Conservation (phyloP, 495 filamentous ascomycete genomes). For the Xylaria venustula region DNA sequence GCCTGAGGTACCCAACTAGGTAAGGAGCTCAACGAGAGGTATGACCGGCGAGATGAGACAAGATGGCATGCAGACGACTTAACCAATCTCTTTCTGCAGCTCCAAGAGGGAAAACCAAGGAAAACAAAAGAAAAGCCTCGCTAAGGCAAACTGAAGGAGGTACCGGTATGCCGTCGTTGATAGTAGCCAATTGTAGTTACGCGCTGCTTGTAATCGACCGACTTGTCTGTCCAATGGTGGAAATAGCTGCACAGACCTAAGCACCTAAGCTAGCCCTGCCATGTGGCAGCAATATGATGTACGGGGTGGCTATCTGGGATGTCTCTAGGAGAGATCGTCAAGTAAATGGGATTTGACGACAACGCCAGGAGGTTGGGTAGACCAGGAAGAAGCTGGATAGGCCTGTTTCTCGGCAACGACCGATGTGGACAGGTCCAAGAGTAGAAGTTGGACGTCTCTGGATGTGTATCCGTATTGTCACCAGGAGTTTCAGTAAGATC, state of each 20-base stretch:
- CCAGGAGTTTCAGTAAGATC: neutral
- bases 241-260: neutral
- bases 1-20: constrained; percentile 1
- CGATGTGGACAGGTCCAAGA: too few species aligned
- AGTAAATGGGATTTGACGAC: neutral
- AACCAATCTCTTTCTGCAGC: neutral
- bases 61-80: neutral
- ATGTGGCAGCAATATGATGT: neutral
- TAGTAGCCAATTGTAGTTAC: neutral
- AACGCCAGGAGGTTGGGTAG: neutral
- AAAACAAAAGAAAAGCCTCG: neutral
- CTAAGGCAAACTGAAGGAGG: neutral
- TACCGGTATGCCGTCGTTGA: neutral
- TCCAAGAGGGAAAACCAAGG: neutral
- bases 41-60: neutral
- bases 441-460: neutral
- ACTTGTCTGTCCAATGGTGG: neutral
- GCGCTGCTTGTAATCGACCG: neutral
- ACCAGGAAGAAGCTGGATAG: neutral
- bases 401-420: too few species aligned
- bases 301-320: neutral
- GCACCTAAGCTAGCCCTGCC: neutral
- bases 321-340: neutral
- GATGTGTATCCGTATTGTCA: neutral
- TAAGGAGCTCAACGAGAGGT: neutral